Evolutionary conservation across 1,284 basidiomycete genomes (phyloP), one percentile per base, ranked within the genome.

Genomic region (Pascua guehoae): DNA sequence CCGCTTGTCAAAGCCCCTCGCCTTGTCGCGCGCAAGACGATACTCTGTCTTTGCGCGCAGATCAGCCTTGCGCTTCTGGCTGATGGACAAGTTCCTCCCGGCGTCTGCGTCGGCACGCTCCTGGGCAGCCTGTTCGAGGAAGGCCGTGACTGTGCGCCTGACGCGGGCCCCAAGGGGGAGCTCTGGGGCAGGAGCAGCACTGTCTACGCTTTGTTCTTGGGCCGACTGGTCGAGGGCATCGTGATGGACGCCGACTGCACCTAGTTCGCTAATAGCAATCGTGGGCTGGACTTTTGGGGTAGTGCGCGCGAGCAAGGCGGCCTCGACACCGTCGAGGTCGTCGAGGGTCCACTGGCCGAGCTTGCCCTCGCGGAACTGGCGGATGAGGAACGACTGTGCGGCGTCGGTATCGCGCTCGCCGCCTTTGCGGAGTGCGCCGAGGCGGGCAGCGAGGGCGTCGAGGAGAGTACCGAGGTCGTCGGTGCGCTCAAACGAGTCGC

Each of bases 371-470:
- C 93, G 84, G 85, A 92, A 96, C 82, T 88, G 88, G 46, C 83
- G 80, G 42, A 95, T 82, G 68, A 96, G 86, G 81, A 86, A 89
- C n/a, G 80, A 79, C 2, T 87, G 86, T 8, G 91, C 88, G 11
- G 88, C 82, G 8, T 83, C 77, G 12, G 82, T 69, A 72, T 97
- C 88, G 43, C 81, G 80, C 53, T 85, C 80, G 2, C 87, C 91
- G 2, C 91, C 91, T 59, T 85, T 83, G 64, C 82, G 80, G 17
- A 94, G 79, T 80, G 92, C 91, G n/a, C 88, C 86, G 63, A 94
- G 82, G 12, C 91, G 82, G 39, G 71, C 70, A 0, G 86, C 88
- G n/a, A 97, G 80, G 14, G 81, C 77, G 37, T 82, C 80, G 37
- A 95, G 80, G 68, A 96, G 88, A 12, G 79, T 79, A 36, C 82